A percentile compares a stretch with the other conserved stretches of the same genome.
Conservation (phyloP, 192 early-diverging fungal genomes). For the Coemansia sp. region DNA sequence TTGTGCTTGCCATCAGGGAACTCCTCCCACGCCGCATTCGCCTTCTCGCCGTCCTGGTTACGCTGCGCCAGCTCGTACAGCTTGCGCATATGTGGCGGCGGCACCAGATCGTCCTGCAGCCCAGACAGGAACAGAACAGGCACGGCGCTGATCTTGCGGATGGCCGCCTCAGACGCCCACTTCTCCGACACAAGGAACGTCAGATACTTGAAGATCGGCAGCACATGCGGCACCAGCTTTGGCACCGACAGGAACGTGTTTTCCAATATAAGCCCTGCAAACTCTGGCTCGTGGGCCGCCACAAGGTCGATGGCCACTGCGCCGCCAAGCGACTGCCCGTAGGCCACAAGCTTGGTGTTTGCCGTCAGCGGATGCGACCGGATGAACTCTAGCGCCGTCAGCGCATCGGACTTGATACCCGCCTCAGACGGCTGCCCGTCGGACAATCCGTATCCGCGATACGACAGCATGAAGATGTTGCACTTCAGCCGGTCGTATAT, state of each 20-base stretch:
- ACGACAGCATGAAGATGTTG: conserved; percentile 98
- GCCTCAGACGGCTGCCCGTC: conserved; percentile 85
- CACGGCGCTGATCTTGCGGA: conserved; percentile 62
- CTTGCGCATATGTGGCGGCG: conserved; percentile 80
- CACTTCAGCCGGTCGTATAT: conserved; percentile 64
- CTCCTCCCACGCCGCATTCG: conserved; percentile 54
- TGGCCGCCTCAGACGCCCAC: conserved; percentile 79
- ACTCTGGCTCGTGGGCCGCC: conserved; percentile 69
- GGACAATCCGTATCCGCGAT: conserved; percentile 91
- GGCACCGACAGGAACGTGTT: conserved; percentile 92
- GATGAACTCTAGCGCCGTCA: conserved; percentile 85
- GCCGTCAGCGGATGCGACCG: conserved; percentile 68
- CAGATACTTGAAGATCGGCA: conserved; percentile 72
- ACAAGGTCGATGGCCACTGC: conserved; percentile 92
- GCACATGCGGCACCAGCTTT: conserved; percentile 81
- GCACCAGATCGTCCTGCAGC: conserved; percentile 82
- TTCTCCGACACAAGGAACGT: conserved; percentile 84
- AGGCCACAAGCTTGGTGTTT: conserved; percentile 80
- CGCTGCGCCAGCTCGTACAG: conserved; percentile 66
- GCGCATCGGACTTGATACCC: conserved; percentile 84
- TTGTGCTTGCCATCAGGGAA: conserved; percentile 90
- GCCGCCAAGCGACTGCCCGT: conserved; percentile 96
- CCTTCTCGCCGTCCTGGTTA: conserved; percentile 22
- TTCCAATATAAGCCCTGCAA: conserved; percentile 85
- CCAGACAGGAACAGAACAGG: conserved; percentile 86